These are phyloP conservation scores for Akanthomyces uredinophilus DNA, from an alignment of 2,329 filamentous ascomycete species.

Conservation along the genomic window DNA sequence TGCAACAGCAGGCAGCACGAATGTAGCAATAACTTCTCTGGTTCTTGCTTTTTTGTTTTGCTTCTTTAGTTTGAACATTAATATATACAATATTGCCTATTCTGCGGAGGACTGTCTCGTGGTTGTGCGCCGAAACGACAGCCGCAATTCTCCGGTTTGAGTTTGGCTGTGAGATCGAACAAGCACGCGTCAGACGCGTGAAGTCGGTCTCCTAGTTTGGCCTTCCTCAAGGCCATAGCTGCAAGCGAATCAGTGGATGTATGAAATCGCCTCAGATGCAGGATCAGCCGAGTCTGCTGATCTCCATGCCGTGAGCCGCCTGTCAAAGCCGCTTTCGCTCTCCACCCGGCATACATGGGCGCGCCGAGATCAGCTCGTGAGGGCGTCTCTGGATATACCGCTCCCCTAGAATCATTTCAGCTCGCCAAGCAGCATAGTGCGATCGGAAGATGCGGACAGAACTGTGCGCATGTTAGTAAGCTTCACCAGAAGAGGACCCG, in stretches of 20 bases:
- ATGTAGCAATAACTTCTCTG: neutral
- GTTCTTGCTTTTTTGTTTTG: neutral
- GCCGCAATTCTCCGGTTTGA: neutral
- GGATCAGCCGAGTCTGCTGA: neutral
- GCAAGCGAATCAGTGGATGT: neutral
- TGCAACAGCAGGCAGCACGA: neutral
- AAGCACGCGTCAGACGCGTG: neutral
- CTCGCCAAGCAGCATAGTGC: slow-evolving; percentile 78
- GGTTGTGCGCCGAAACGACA: neutral
- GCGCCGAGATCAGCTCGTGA: neutral
- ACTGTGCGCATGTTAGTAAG: slow-evolving; percentile 52
- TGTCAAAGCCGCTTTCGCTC: neutral
- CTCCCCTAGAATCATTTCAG: slow-evolving; percentile 47
- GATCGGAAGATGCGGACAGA: slow-evolving; percentile 84
- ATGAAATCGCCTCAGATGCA: neutral
- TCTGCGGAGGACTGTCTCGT: neutral
- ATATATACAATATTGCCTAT: neutral
- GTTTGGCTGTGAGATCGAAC: neutral
- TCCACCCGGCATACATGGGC: neutral
- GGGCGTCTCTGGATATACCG: neutral
- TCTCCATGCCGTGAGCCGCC: neutral
- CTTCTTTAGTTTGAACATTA: neutral
- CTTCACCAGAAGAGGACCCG: neutral
- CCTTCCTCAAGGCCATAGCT: neutral
- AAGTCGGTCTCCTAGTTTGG: neutral